These are phyloP conservation scores for Nowakowskiella sp. DNA, from an alignment of 192 early-diverging fungal species.

Conservation along the genomic window DNA sequence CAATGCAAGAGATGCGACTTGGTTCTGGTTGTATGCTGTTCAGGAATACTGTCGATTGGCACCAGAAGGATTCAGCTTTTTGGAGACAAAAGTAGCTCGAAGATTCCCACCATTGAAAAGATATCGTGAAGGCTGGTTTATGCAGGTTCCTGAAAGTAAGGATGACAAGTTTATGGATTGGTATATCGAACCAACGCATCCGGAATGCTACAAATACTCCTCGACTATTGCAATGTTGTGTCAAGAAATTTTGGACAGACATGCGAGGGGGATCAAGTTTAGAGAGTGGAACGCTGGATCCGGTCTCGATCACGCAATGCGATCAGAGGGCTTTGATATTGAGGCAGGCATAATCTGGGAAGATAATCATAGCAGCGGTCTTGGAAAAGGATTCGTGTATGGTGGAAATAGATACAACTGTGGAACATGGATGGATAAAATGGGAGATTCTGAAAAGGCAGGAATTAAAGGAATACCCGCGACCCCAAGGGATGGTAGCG, in stretches of 20 bases:
- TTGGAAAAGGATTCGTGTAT: constrained; percentile 63
- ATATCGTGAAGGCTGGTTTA: constrained; percentile 30
- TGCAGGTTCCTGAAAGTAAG: constrained; percentile 17
- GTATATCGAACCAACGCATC: constrained; percentile 26
- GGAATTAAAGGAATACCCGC: constrained; percentile 83
- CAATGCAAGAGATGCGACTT: constrained; percentile 92
- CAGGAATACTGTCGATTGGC: constrained; percentile 70
- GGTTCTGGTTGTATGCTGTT: constrained; percentile 93
- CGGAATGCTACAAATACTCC: constrained; percentile 51
- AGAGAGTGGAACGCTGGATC: constrained; percentile 92
- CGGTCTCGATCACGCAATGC: constrained; percentile 85
- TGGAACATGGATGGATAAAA: constrained; percentile 99
- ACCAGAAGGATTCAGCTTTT: constrained; percentile 68
- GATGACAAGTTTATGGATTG: constrained; percentile 61
- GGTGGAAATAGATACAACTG: constrained; percentile 93
- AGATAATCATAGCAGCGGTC: not conserved
- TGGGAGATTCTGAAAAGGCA: constrained; percentile 85
- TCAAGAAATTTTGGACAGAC: constrained; percentile 83
- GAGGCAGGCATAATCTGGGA: constrained; percentile 63
- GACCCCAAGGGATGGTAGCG: constrained; percentile 87
- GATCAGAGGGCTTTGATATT: constrained; percentile 81
- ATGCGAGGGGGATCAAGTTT: constrained; percentile 85
- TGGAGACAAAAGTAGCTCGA: constrained; percentile 61
- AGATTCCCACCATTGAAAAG: constrained; percentile 67
- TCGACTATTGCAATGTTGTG: constrained; percentile 78